These are phyloP conservation scores for Pisolithus microcarpus DNA, from an alignment of 768 basidiomycete genomes.

Conservation along the genomic window DNA sequence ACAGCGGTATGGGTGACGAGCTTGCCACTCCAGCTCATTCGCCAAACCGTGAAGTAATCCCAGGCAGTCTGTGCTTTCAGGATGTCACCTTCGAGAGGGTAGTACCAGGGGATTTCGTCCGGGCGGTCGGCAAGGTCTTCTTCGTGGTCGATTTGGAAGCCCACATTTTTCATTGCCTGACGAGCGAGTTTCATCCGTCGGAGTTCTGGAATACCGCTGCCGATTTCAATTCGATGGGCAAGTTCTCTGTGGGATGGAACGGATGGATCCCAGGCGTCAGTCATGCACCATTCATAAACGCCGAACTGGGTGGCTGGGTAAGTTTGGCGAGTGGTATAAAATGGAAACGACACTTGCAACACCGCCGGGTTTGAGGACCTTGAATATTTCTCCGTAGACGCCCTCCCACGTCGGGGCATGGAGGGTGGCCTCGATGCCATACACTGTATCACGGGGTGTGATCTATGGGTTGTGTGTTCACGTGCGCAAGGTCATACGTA, in stretches of 20 bases:
- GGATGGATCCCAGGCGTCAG: constrained; percentile 86
- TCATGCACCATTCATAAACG: constrained; percentile 99
- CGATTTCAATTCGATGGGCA: constrained; percentile 87
- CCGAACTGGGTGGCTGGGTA: constrained; percentile 61
- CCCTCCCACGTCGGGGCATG: constrained; percentile 96
- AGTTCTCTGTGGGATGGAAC: constrained; percentile 83
- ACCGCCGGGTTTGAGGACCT: constrained; percentile 94
- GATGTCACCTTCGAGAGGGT: constrained; percentile 92
- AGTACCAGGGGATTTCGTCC: constrained; percentile 85
- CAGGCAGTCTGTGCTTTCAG: constrained; percentile 87
- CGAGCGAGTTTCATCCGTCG: constrained; percentile 64
- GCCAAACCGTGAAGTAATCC: constrained; percentile 85
- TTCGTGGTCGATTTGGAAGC: constrained; percentile 82
- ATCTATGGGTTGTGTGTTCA: background rate
- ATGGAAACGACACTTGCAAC: constrained; percentile 39
- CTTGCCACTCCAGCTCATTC: constrained; percentile 84
- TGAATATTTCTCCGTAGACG: constrained; percentile 88
- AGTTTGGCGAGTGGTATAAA: background rate
- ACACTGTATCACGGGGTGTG: constrained; percentile 43
- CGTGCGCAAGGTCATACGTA: constrained; percentile 27
- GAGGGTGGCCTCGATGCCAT: constrained; percentile 96
- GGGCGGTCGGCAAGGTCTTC: constrained; percentile 88
- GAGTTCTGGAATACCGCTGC: constrained; percentile 98
- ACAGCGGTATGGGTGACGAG: constrained; percentile 77
- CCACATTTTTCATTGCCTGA: constrained; percentile 73